A percentile compares a stretch with the other conserved stretches of the same genome.
Conservation (phyloP, 208 protist genomes). For the Leishmania martiniquensis region DNA sequence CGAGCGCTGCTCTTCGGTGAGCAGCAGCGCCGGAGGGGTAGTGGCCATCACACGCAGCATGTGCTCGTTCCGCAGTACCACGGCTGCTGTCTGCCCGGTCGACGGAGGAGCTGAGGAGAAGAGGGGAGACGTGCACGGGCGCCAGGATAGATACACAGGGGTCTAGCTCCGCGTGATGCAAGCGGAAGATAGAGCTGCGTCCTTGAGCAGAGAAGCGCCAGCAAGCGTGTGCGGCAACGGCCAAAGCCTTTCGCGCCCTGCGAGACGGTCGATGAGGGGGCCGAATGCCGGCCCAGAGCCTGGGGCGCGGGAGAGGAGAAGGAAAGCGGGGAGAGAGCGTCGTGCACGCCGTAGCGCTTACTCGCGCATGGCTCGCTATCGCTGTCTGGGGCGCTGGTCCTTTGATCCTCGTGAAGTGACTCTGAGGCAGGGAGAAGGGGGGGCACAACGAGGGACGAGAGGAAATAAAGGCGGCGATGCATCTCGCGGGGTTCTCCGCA, state of each 20-base stretch:
- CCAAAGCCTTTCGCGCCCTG: not conserved
- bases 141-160: too few relatives aligned
- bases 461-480: not conserved
- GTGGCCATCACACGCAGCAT: not conserved
- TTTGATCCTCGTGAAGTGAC: not conserved
- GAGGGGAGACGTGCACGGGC: not conserved
- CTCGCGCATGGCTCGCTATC: not conserved
- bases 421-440: not conserved
- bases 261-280: not conserved
- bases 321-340: not conserved
- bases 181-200: not conserved
- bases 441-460: not conserved
- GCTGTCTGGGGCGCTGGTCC: not conserved
- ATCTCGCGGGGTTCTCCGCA: not conserved
- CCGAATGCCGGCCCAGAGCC: not conserved
- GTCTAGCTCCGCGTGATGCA: not conserved
- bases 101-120: constrained; percentile 1
- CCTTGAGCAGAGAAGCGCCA: not conserved
- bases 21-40: not conserved
- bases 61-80: not conserved
- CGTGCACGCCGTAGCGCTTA: not conserved
- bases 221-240: not conserved
- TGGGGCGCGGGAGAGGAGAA: not conserved
- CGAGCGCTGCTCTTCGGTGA: constrained; percentile 12
- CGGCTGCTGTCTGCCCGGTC: not conserved